Base-by-base conservation (phyloP, 73 alveolate species). In the Blepharisma stoltei region DNA sequence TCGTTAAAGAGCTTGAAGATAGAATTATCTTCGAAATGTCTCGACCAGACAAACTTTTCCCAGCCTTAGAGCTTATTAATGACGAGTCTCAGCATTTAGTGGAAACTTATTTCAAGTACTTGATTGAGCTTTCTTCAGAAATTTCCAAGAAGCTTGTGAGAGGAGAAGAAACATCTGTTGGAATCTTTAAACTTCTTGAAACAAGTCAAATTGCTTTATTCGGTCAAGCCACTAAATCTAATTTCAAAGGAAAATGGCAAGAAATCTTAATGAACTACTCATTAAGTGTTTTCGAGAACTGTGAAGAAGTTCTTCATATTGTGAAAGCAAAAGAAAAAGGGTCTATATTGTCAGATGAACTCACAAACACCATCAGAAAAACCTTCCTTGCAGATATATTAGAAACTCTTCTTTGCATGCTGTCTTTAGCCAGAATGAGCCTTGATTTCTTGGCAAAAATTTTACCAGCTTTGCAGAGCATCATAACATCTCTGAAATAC, bases 191-290 rank as follows among this genome's bases (percentile, higher is more conserved):
- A 37, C 18, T 55, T 21, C 18, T 55, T 7, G 71, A 55, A 55
- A 20, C 18, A 8, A 37, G 44, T 14, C 71, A 55, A 55, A 6
- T 55, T 8, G 71, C 18, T 7, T 37, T 55, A 7, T 55, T 55
- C 43, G 71, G 44, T 37, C 71, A 55, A 21, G 71, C 71, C 6
- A 37, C 71, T 6, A 55, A 7, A 7, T 8, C 7, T 7, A 55
- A 55, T 20, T 55, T 7, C 43, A 8, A 55, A 55, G 71, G 71
- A 14, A 55, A 55, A 55, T 55, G n/a, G n/a, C n/a, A n/a, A n/a
- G n/a, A n/a, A n/a, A n/a, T n/a, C n/a, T n/a, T n/a, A n/a, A n/a
- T n/a, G n/a, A n/a, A n/a, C n/a, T n/a, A n/a, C n/a, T n/a, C n/a
- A n/a, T n/a, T n/a, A n/a, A n/a, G n/a, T n/a, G n/a, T n/a, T n/a